Conservation (phyloP, 139 green algal species). For the Volvox reticuliferus region DNA sequence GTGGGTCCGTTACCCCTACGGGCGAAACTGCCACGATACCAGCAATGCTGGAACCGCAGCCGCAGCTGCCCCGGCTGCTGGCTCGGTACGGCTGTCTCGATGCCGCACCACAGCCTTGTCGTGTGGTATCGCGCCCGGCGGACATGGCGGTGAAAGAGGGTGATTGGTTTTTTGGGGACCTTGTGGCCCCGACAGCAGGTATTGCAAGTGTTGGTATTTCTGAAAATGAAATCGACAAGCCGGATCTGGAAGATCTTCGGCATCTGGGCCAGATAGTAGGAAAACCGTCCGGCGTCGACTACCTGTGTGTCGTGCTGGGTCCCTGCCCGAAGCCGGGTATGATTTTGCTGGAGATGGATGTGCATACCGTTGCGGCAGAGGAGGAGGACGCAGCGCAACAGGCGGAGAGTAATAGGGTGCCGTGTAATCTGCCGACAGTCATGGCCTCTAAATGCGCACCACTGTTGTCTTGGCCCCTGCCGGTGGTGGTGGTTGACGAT, state of each 20-base stretch:
- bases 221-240: too few relatives aligned
- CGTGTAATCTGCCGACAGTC: too few relatives aligned
- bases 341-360: slow-evolving; percentile 32
- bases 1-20: neutral
- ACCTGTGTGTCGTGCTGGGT: neutral
- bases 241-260: too few relatives aligned
- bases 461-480: neutral
- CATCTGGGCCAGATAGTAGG: neutral
- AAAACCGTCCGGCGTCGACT: too few relatives aligned
- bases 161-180: neutral
- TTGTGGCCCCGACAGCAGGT: neutral
- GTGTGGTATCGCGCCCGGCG: neutral
- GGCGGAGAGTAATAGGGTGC: neutral
- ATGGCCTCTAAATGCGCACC: too few relatives aligned
- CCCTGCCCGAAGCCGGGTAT: neutral
- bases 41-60: neutral
- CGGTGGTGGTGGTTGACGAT: slow-evolving; percentile 14
- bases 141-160: neutral
- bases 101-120: neutral
- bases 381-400: neutral
- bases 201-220: too few relatives aligned
- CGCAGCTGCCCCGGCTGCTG: neutral
- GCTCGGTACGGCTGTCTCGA: neutral
- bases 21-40: neutral
- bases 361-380: neutral